Conservation (phyloP, 768 basidiomycete species). For the Lactarius tabidus region DNA sequence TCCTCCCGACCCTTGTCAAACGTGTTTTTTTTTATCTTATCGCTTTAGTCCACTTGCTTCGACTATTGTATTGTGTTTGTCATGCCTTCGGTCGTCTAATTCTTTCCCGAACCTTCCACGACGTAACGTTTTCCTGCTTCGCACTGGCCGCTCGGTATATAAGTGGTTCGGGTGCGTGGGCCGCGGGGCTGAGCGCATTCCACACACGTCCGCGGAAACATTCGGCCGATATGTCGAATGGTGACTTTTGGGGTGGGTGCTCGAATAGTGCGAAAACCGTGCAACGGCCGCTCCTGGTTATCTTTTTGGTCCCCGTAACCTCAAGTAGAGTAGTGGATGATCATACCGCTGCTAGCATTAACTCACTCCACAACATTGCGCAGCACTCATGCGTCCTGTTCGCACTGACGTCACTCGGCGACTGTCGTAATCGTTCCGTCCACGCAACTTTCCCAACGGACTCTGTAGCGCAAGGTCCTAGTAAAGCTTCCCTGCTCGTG, state of each 20-base stretch:
- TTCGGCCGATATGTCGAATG: background rate
- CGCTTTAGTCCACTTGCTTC: background rate
- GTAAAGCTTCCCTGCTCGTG: background rate
- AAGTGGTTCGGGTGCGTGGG: background rate
- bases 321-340: background rate
- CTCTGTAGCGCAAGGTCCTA: background rate
- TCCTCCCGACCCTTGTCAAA: background rate
- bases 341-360: background rate
- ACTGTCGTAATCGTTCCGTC: background rate
- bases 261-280: background rate
- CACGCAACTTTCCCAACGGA: background rate
- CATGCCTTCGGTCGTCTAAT: background rate
- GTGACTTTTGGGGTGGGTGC: background rate
- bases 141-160: background rate
- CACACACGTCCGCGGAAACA: background rate
- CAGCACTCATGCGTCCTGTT: background rate
- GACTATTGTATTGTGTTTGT: background rate
- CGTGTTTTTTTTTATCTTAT: background rate
- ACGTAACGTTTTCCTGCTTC: background rate
- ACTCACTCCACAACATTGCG: background rate
- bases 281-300: background rate
- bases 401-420: background rate
- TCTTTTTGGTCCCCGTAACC: background rate
- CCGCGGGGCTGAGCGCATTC: background rate
- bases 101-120: background rate